Evolutionary conservation across 2,329 filamentous ascomycete species (phyloP).

Genomic region (Penicillium polonicum): DNA sequence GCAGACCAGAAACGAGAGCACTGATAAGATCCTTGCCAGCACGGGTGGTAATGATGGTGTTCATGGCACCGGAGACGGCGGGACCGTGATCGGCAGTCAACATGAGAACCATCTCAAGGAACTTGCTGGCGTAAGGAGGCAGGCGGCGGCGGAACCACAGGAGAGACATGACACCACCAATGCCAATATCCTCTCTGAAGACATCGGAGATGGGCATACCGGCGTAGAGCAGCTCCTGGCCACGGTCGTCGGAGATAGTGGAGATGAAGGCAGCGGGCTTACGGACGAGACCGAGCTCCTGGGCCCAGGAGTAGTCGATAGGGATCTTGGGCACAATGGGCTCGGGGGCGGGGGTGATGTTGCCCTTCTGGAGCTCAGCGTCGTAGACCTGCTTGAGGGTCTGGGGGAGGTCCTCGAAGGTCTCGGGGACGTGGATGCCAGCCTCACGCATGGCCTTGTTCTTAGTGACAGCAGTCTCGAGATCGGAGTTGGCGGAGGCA

Average conservation of each 20-base stretch:
- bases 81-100: slow-evolving; percentile 98
- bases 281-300: slow-evolving; percentile 98
- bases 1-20: slow-evolving; percentile 89
- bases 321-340: slow-evolving; percentile 97
- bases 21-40: slow-evolving; percentile 98
- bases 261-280: slow-evolving; percentile 99
- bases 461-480: slow-evolving; percentile 95
- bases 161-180: slow-evolving; percentile 99
- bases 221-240: slow-evolving; percentile 96
- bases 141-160: slow-evolving; percentile 99
- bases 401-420: slow-evolving; percentile 90
- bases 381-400: slow-evolving; percentile 81
- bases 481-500: slow-evolving; percentile 97
- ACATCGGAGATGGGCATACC: slow-evolving; percentile 99
- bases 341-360: slow-evolving; percentile 81
- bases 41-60: slow-evolving; percentile 99
- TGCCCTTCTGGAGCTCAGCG: slow-evolving; percentile 78
- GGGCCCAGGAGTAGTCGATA: slow-evolving; percentile 99
- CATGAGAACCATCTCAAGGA: slow-evolving; percentile 99
- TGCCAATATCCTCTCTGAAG: slow-evolving; percentile 97
- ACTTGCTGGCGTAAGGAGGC: slow-evolving; percentile 94
- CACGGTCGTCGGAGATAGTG: slow-evolving; percentile 99
- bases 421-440: slow-evolving; percentile 90
- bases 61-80: slow-evolving; percentile 99
- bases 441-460: slow-evolving; percentile 96